Evolutionary conservation across 306 rosid species (phyloP).

Genomic region (Cicer cuneatum): DNA sequence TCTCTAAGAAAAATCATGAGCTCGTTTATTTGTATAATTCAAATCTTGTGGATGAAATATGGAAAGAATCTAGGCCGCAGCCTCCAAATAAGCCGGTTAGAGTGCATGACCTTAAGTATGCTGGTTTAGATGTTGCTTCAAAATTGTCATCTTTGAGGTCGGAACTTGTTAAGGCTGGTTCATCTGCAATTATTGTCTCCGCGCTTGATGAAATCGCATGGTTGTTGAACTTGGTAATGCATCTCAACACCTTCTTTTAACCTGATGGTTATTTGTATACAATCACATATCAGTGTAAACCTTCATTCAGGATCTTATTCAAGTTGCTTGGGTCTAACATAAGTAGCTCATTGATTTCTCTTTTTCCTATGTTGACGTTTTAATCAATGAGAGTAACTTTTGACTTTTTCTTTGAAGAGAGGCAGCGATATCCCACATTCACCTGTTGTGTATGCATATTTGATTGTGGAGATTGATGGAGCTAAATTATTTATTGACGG

Average conservation of each 20-base stretch:
- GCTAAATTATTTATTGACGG: constrained; percentile 80
- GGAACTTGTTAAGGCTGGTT: constrained; percentile 69
- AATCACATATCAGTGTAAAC: constrained; percentile 25
- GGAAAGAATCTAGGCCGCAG: constrained; percentile 79
- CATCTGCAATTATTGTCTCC: constrained; percentile 84
- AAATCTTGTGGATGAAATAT: constrained; percentile 89
- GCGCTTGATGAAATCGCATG: constrained; percentile 98
- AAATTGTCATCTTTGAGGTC: constrained; percentile 78
- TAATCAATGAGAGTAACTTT: constrained; percentile 31
- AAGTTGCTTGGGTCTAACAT: constrained; percentile 29
- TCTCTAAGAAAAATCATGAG: constrained; percentile 77
- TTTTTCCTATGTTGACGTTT: constrained; percentile 36
- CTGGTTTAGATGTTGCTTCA: constrained; percentile 84
- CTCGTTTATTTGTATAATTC: constrained; percentile 72
- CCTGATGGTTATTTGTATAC: constrained; percentile 31
- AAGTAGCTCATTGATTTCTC: constrained; percentile 23
- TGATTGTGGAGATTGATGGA: constrained; percentile 78
- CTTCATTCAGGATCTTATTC: constrained; percentile 37
- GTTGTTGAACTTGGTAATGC: constrained; percentile 89
- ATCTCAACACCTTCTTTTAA: constrained; percentile 27
- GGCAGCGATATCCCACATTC: constrained; percentile 95
- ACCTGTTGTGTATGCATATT: constrained; percentile 94
- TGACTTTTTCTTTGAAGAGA: constrained; percentile 65
- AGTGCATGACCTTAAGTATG: constrained; percentile 79
- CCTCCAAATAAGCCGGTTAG: constrained; percentile 71